phyloP scores from a whole-genome alignment of 2,329 filamentous ascomycete genomes.

The Trematosphaeria pertusa region DNA sequence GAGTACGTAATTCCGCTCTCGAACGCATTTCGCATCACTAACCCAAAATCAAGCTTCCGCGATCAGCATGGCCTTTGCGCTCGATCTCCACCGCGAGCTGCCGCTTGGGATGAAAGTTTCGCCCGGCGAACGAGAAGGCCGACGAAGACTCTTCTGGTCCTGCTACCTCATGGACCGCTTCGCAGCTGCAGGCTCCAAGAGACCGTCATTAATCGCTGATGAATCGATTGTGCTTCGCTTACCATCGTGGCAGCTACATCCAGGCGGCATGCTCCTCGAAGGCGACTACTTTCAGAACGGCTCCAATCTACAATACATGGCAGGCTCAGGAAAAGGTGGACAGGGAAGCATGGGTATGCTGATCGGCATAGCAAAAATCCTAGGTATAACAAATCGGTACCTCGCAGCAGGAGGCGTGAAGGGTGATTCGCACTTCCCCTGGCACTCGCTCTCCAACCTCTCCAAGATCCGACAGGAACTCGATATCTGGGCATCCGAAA shows the following conservation, averaged over 20 bases:
- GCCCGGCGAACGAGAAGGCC: conserved; percentile 74
- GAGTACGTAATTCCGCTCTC: conserved; percentile 58
- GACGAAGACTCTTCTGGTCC: conserved; percentile 85
- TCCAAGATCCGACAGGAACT: conserved; percentile 87
- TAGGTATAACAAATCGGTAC: conserved; percentile 84
- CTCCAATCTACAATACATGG: conserved; percentile 77
- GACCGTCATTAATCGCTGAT: conserved; percentile 81
- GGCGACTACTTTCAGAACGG: conserved; percentile 82
- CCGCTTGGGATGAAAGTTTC: conserved; percentile 68
- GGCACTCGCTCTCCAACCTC: conserved; percentile 84
- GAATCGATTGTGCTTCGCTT: conserved; percentile 77
- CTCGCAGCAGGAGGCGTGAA: conserved; percentile 85
- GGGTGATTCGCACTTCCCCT: conserved; percentile 88
- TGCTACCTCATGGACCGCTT: conserved; percentile 90
- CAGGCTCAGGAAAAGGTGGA: conserved; percentile 71
- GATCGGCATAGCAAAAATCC: conserved; percentile 82
- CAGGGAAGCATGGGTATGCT: conserved; percentile 82
- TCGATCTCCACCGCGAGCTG: conserved; percentile 81
- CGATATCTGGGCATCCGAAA: conserved; percentile 83
- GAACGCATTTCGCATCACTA: conserved; percentile 20
- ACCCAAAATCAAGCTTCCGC: conserved; percentile 65
- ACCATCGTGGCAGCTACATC: conserved; percentile 74
- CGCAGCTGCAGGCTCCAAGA: conserved; percentile 78
- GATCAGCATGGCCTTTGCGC: conserved; percentile 81
- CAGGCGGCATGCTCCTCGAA: conserved; percentile 68